Percentiles rank a stretch among this genome's conserved stretches.
Conservation (phyloP, 345 rosid species). For the Adansonia digitata region DNA sequence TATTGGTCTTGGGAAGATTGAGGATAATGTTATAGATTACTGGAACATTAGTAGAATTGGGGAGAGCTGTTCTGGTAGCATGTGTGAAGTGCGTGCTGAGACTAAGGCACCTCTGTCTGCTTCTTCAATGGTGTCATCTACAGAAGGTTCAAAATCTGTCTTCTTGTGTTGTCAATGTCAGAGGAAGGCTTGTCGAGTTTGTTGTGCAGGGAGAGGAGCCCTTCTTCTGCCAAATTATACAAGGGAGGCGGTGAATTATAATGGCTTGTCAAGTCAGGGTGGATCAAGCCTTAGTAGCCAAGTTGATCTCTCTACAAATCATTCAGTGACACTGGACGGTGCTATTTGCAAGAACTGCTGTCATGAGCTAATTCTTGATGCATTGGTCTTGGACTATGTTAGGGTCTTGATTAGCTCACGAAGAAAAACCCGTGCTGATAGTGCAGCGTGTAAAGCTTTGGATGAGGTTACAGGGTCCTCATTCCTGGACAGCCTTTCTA, state of each 20-base stretch:
- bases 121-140: constrained; percentile 34
- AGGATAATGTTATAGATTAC: constrained; percentile 59
- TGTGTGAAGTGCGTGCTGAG: constrained; percentile 69
- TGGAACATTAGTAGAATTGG: constrained; percentile 71
- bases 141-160: constrained; percentile 36
- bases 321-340: constrained; percentile 46
- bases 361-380: constrained; percentile 61
- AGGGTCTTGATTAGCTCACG: constrained; percentile 78
- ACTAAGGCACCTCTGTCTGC: constrained; percentile 30
- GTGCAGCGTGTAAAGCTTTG: constrained; percentile 62
- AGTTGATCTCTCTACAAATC: constrained; percentile 47
- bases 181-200: constrained; percentile 74
- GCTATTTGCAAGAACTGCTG: constrained; percentile 77
- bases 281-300: constrained; percentile 58
- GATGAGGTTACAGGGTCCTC: constrained; percentile 53
- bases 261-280: constrained; percentile 41
- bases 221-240: constrained; percentile 50
- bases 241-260: constrained; percentile 40
- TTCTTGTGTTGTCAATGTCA: constrained; percentile 62
- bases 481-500: constrained; percentile 32
- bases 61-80: constrained; percentile 58
- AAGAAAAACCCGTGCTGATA: constrained; percentile 65
- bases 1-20: constrained; percentile 61
- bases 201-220: constrained; percentile 94
- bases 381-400: constrained; percentile 72